These are phyloP conservation scores for Aspergillus ochraceoroseus DNA, from an alignment of 2,329 filamentous ascomycete genomes.

Conservation along the genomic window DNA sequence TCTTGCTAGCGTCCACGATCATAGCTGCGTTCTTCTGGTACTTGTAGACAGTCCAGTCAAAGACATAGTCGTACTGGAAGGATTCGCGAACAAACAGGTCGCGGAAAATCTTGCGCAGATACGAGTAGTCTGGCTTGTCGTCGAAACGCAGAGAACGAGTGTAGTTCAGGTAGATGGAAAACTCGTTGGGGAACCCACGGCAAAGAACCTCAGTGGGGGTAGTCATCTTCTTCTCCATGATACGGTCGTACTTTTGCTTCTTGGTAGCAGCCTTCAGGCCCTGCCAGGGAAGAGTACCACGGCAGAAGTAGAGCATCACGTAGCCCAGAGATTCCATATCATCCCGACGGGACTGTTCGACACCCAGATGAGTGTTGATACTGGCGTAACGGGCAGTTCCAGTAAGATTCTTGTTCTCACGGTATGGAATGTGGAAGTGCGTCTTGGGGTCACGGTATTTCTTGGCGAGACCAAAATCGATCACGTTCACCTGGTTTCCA, in stretches of 20 bases:
- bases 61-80: constrained; percentile 99
- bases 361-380: constrained; percentile 97
- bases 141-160: constrained; percentile 97
- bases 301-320: constrained; percentile 99
- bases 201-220: constrained; percentile 97
- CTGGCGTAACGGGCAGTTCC: constrained; percentile 97
- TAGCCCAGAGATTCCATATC: constrained; percentile 99
- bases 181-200: constrained; percentile 98
- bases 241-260: constrained; percentile 99
- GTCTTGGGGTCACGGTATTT: constrained; percentile 99
- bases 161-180: constrained; percentile 99
- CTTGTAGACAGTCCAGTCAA: constrained; percentile 99
- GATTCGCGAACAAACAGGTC: constrained; percentile 98
- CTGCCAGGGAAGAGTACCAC: constrained; percentile 97
- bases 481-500: constrained; percentile 98
- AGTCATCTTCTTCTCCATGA: constrained; percentile 99
- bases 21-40: constrained; percentile 99
- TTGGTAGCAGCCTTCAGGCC: constrained; percentile 97
- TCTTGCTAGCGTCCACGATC: constrained; percentile 75
- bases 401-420: constrained; percentile 99
- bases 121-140: constrained; percentile 99
- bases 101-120: constrained; percentile 99
- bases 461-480: constrained; percentile 98
- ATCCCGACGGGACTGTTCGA: constrained; percentile 97
- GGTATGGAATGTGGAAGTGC: constrained; percentile 98